These are phyloP conservation scores for Speleostelium caveatum DNA, from an alignment of 78 protist genomes.

Conservation along the genomic window DNA sequence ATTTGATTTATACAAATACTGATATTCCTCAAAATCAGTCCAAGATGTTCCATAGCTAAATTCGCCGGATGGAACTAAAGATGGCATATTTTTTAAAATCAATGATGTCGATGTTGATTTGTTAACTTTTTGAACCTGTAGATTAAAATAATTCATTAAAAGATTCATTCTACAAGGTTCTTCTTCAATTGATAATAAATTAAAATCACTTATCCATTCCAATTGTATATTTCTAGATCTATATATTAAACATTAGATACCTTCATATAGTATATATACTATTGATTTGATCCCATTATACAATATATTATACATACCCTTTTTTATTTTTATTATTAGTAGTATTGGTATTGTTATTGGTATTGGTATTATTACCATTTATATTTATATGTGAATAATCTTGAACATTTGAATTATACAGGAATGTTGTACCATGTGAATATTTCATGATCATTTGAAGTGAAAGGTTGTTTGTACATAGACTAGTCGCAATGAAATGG, in stretches of 20 bases:
- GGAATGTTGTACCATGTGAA: constrained; percentile 22
- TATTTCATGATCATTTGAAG: constrained; percentile 45
- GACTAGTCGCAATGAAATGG: constrained; percentile 32
- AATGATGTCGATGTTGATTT: background rate
- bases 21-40: constrained; percentile 62
- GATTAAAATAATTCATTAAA: constrained; percentile 4
- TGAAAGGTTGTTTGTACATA: constrained; percentile 2
- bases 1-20: background rate
- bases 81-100: background rate
- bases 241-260: background rate
- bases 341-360: background rate
- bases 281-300: too few relatives aligned
- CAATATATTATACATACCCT: background rate
- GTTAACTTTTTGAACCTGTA: background rate
- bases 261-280: too few relatives aligned
- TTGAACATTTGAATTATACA: constrained; percentile 9
- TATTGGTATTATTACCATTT: background rate
- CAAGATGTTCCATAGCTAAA: constrained; percentile 24
- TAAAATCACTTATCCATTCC: constrained; percentile 75
- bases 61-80: constrained; percentile 60
- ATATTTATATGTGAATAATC: background rate
- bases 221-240: constrained; percentile 12
- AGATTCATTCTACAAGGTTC: constrained; percentile 66
- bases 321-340: too few relatives aligned
- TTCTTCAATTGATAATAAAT: constrained; percentile 56